Percentiles rank a stretch among this genome's conserved stretches.
These are phyloP conservation scores for Candida glaebosa DNA, from an alignment of 805 yeast genomes.

Conservation along the genomic window DNA sequence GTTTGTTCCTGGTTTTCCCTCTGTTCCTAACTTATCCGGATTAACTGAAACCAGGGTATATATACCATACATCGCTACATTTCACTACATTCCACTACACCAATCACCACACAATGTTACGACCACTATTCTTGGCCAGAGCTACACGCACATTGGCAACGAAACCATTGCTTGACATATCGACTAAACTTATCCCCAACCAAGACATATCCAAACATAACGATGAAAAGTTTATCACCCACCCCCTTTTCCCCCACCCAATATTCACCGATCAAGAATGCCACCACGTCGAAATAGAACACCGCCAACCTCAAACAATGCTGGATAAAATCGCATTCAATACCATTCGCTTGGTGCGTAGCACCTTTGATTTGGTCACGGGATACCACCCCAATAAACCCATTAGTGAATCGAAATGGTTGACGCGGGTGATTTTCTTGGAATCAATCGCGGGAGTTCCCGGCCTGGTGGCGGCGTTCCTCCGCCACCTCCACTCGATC, in stretches of 20 bases:
- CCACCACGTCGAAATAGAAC: constrained; percentile 43
- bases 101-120: too few species aligned
- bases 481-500: constrained; percentile 64
- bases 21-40: too few species aligned
- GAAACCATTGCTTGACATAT: constrained; percentile 16
- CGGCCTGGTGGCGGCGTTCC: constrained; percentile 70
- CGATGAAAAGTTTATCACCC: constrained; percentile 36
- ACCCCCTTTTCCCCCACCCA: constrained; percentile 39
- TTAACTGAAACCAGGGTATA: too few species aligned
- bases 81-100: too few species aligned
- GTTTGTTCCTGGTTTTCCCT: too few species aligned
- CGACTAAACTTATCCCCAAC: constrained; percentile 23
- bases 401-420: constrained; percentile 65
- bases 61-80: too few species aligned
- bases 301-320: constrained; percentile 44
- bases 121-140: too few species aligned
- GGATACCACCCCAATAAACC: constrained; percentile 42
- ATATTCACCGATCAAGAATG: constrained; percentile 27
- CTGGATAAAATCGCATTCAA: constrained; percentile 53
- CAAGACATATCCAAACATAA: constrained; percentile 21
- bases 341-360: constrained; percentile 44
- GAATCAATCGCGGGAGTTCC: constrained; percentile 81
- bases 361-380: constrained; percentile 57
- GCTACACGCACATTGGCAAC: constrained; percentile 4
- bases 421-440: constrained; percentile 57